Evolutionary conservation across 2,329 filamentous ascomycete species (phyloP), one percentile per base, ranked within the genome.

Genomic region (Colletotrichum spaethianum): DNA sequence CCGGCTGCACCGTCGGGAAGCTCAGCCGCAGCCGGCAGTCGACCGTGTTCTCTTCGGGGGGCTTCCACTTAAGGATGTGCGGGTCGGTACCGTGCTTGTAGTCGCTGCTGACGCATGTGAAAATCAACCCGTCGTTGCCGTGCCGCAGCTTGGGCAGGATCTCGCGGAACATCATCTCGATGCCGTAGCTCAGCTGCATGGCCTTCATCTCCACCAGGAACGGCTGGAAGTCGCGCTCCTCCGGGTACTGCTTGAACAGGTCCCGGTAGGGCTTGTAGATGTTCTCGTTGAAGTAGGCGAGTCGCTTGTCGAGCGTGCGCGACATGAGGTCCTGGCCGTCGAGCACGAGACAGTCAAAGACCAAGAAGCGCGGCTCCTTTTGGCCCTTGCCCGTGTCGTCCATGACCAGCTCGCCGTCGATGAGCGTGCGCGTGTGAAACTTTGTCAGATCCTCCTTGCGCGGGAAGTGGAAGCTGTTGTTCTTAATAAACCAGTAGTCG

Each of bases 1-100:
- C 83, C 1, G 93, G 92, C 71, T 93, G 88, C n/a, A 93, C 86
- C 0, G 86, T 79, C 0, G 93, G 93, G 78, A 98, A 98, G 16
- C 89, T 86, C 53, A 99, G 88, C 63, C 89, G 90, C 77, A 98
- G 88, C 52, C 93, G 90, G 81, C 98, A 98, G 81, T 99, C 96
- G 76, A 99, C 91, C 0, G 95, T 97, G 84, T 99, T 99, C 81
- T 99, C 96, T 75, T 94, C 88, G 4, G 94, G 94, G 0, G 96
- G 95, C 83, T 99, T 99, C 96, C 96, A 99, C 82, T 99, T 99
- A 48, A 99, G 86, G 74, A 98, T 99, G 80, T 98, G 93, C 61
- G 90, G 90, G 82, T 99, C 96, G 16, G 96, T 99, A 75, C 96
- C 96, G 75, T 93, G 92, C 77, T 92, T 92, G 85, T 99, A 99